Base-by-base conservation (phyloP, 202 grass and related monocot species). In the Eragrostis tef region DNA sequence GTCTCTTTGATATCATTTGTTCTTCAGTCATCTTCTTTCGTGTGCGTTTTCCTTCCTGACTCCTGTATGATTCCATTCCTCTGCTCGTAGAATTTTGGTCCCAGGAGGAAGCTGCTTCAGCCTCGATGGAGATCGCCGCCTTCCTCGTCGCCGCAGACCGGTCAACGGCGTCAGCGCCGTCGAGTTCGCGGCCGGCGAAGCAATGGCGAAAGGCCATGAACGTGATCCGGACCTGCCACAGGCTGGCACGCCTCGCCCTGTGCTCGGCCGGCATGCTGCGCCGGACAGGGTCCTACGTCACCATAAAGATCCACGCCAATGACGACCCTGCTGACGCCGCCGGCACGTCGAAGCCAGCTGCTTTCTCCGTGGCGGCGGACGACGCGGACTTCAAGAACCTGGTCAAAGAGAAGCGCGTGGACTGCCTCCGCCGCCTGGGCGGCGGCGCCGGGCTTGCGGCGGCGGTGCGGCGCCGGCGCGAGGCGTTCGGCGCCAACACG, bases 401-500 rank as follows among this genome's bases (percentile, higher is more conserved):
- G 11, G 94, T 93, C 6, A 93, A 80, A 67, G 79, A 86, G 4
- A 89, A 73, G 53, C 81, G 66, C 0, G 1, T 26, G 0, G 74
- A 69, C 2, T 72, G 84, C 12, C 49, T 97, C 17, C 70, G 41
- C 6, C 34, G 66, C 3, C 89, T 97, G 0, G 90, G 94, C 1
- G 94, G 87, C 3, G 39, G 6, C 4, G 46, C 25, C 0, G 75
- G 59, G 11, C 8, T 94, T 7, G 16, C 9, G 66, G 62, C 0
- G 85, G 78, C 16, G 78, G 39, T 90, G 14, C 13, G 16, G 0
- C 67, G 39, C 9, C 84, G 88, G 1, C 36, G 70, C 17, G 84
- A 75, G 7, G 83, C 71, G 0, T 97, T 97, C 63, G 91, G 94
- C 0, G 9, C 11, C 22, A 97, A 97, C 82, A 88, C 87, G 0